Base-by-base conservation (phyloP, 2,329 filamentous ascomycete species). In the Furcasterigmium sp. region DNA sequence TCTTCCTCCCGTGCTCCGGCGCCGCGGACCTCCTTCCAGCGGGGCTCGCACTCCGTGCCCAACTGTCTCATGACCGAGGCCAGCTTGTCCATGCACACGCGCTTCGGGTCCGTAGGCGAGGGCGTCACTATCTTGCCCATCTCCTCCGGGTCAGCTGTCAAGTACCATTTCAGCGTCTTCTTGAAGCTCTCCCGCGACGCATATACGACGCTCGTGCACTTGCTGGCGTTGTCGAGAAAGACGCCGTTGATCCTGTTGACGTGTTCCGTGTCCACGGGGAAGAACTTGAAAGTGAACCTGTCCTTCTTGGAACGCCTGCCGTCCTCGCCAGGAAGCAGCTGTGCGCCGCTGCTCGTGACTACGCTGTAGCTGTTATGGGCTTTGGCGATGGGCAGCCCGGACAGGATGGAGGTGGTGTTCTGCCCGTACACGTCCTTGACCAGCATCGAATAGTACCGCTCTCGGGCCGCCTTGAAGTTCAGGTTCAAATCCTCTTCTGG, bases 171-270 rank as follows among this genome's bases (percentile, higher is more conserved):
- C 3, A 56, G 41, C 1, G 50, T 51, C 14, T 37, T 37, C 6
- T 39, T 25, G 41, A 55, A 55, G 14, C 18, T 38, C 8, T 48
- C 41, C 26, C 25, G 34, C n/a, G 49, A 42, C 18, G 28, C 39
- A 23, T 57, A 58, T 15, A 57, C 50, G 19, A 57, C 48, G 15
- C 43, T 54, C 5, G 44, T 46, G 45, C 49, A 51, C 7, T 13
- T 8, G 13, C 46, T 37, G 8, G 52, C 46, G 13, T 59, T 52
- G 25, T 61, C 53, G 3, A 61, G 48, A 3, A 59, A 26, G 19
- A 59, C 50, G 8, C 23, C 37, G 43, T 60, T 60, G 37, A 61
- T 58, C 14, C 28, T 56, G 30, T 59, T 43, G 17, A 57, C 52
- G 25, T 59, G 55, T 5, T 55, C 40, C 11, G 37, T 46, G 1